These are phyloP conservation scores for Prunus padus DNA, from an alignment of 306 rosid genomes.

Conservation along the genomic window DNA sequence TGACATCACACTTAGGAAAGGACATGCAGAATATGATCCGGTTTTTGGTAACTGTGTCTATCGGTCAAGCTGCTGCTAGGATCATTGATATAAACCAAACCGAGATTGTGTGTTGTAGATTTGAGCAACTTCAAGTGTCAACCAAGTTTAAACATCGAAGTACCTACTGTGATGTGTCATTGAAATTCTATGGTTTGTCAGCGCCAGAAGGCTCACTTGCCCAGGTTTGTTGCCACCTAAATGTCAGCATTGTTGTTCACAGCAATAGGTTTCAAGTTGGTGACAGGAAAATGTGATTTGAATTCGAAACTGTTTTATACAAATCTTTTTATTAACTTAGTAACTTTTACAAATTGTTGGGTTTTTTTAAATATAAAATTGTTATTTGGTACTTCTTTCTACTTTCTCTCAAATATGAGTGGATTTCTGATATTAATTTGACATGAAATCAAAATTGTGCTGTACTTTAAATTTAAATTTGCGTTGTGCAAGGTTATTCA, in stretches of 20 bases:
- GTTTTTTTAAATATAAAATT: neutral
- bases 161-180: slow-evolving; percentile 71
- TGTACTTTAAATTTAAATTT: neutral
- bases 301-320: neutral
- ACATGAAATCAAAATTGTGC: neutral
- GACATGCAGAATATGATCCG: slow-evolving; percentile 78
- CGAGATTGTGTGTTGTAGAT: slow-evolving; percentile 85
- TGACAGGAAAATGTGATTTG: neutral
- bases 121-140: slow-evolving; percentile 82
- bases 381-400: neutral
- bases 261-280: slow-evolving; percentile 22
- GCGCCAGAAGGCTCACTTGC: slow-evolving; percentile 97
- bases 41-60: slow-evolving; percentile 63
- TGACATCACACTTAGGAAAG: slow-evolving; percentile 46
- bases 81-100: slow-evolving; percentile 66
- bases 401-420: neutral
- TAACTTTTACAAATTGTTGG: neutral
- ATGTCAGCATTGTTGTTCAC: slow-evolving; percentile 18
- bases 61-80: slow-evolving; percentile 89
- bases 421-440: neutral
- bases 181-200: slow-evolving; percentile 83
- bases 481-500: slow-evolving; percentile 9
- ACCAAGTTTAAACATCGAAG: slow-evolving; percentile 86
- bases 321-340: neutral
- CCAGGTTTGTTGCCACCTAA: slow-evolving; percentile 61